Conservation (phyloP, 176 grass and related monocot genomes). For the Poa annua region DNA sequence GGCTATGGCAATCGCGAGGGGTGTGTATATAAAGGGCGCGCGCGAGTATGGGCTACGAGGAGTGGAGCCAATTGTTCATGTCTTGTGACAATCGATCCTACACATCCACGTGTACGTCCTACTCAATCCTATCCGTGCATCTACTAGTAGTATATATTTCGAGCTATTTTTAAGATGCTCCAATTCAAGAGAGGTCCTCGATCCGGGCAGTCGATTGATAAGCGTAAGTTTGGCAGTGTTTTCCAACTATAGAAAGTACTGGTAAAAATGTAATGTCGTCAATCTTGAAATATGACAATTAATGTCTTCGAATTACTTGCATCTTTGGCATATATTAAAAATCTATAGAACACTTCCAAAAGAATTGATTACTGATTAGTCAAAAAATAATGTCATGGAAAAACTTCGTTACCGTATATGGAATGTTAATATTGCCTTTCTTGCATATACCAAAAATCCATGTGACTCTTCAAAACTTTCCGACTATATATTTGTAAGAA, state of each 20-base stretch:
- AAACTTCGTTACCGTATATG: too few relatives aligned
- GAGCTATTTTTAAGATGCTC: background rate
- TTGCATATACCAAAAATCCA: background rate
- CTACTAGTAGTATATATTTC: background rate
- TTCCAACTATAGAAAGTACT: background rate
- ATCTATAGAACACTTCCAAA: background rate
- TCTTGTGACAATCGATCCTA: constrained; percentile 1
- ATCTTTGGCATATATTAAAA: background rate
- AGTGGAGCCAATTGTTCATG: background rate
- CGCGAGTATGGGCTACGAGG: background rate
- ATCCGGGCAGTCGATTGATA: background rate
- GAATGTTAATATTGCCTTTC: background rate
- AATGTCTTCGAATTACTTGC: background rate
- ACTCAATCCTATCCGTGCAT: background rate
- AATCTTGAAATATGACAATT: too few relatives aligned
- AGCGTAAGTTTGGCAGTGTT: background rate
- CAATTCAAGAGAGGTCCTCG: background rate
- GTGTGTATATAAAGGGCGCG: constrained; percentile 41
- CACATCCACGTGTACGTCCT: background rate
- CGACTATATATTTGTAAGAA: background rate
- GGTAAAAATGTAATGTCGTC: too few relatives aligned
- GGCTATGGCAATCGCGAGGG: background rate
- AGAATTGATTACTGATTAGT: background rate
- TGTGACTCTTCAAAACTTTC: background rate
- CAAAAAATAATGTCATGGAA: too few relatives aligned